phyloP scores from a whole-genome alignment of 2,329 filamentous ascomycete species.

The Calonectria honghensis region DNA sequence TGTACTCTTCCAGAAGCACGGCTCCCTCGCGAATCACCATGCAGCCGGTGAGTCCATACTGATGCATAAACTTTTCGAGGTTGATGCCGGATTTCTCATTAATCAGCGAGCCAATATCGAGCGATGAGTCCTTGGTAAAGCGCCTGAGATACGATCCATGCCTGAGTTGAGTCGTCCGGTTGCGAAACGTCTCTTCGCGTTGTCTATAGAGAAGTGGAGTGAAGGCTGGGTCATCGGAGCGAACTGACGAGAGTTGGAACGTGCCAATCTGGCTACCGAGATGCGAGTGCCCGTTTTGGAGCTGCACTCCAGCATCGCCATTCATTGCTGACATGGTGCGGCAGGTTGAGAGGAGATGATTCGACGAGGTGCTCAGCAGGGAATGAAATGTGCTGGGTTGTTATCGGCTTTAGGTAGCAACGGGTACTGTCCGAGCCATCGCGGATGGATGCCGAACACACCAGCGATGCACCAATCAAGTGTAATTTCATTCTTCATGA shows the following conservation, averaged over 20 bases:
- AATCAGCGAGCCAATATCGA: neutral
- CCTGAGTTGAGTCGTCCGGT: neutral
- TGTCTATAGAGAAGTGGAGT: slow-evolving; percentile 14
- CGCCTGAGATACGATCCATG: slow-evolving; percentile 9
- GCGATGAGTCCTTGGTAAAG: neutral
- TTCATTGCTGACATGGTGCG: slow-evolving; percentile 3
- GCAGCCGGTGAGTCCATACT: slow-evolving; percentile 2
- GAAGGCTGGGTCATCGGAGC: slow-evolving; percentile 1
- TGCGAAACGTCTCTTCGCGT: slow-evolving; percentile 1
- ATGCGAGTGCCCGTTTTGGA: neutral
- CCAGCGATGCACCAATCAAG: neutral
- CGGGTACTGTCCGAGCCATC: slow-evolving; percentile 2
- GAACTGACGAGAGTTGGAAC: neutral
- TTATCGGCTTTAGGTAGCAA: neutral
- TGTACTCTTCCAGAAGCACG: neutral
- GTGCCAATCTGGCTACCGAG: neutral
- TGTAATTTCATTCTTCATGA: neutral
- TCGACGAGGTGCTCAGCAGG: neutral
- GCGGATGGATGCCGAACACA: neutral
- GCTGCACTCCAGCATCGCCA: neutral
- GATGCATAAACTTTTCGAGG: neutral
- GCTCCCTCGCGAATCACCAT: slow-evolving; percentile 7
- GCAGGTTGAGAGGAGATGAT: neutral
- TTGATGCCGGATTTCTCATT: neutral
- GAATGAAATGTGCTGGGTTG: neutral